These are phyloP conservation scores for Sonneratia caseolaris DNA, from an alignment of 345 rosid species.

Conservation along the genomic window DNA sequence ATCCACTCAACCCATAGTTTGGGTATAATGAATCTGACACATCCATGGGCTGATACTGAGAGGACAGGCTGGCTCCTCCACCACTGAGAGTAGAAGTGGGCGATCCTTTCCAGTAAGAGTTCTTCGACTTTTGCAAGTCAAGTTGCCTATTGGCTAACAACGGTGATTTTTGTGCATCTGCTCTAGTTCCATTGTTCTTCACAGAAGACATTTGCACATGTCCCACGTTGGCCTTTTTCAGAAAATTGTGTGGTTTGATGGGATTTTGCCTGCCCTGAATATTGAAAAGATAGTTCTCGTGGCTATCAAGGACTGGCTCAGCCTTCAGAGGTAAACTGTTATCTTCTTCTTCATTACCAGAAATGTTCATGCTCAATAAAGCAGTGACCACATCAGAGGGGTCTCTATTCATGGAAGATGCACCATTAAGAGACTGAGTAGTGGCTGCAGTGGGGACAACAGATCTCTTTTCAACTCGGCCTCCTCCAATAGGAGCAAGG, in stretches of 20 bases:
- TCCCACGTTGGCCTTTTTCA: too few species aligned
- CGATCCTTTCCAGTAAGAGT: too few species aligned
- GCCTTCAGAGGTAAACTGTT: conserved; percentile 34
- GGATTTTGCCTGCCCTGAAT: too few species aligned
- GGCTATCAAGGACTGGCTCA: too few species aligned
- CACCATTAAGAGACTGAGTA: conserved; percentile 37
- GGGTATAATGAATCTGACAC: conserved; percentile 24
- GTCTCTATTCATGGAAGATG: conserved; percentile 38
- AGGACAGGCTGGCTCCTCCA: conserved; percentile 5
- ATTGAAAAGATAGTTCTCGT: too few species aligned
- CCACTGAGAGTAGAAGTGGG: too few species aligned
- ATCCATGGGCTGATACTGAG: conserved; percentile 46
- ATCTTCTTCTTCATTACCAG: conserved; percentile 42
- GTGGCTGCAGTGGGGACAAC: conserved; percentile 4
- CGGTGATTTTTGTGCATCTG: too few species aligned
- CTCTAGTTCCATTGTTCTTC: too few species aligned
- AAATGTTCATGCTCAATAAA: conserved; percentile 57
- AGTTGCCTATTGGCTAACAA: too few species aligned
- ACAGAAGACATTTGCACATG: too few species aligned
- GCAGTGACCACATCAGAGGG: conserved; percentile 52
- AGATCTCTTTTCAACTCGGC: conserved; percentile 24
- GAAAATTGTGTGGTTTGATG: too few species aligned
- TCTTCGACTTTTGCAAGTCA: too few species aligned
- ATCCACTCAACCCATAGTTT: conserved; percentile 42
- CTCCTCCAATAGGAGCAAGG: conserved; percentile 67